These are phyloP conservation scores for Cladosporium velox DNA, from an alignment of 2,329 filamentous ascomycete genomes.

Conservation along the genomic window DNA sequence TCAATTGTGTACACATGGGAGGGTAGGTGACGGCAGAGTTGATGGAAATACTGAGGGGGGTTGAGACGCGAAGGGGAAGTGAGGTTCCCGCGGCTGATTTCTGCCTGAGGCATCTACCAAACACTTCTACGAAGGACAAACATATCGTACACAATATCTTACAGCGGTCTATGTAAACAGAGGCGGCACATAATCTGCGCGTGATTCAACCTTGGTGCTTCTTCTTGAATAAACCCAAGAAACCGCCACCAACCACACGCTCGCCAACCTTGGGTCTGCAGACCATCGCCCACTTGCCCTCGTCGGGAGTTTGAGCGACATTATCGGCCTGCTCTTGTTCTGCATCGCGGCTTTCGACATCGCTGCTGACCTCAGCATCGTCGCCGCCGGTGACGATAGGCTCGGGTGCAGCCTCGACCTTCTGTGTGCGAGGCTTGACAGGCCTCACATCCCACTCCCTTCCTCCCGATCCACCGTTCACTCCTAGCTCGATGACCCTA, in stretches of 20 bases:
- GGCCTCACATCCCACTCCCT: slow-evolving; percentile 65
- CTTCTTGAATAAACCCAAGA: slow-evolving; percentile 41
- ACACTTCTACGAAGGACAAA: not conserved
- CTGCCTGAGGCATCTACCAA: not conserved
- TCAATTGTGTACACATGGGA: not conserved
- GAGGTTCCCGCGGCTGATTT: not conserved
- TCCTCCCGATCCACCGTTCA: slow-evolving; percentile 54
- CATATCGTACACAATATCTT: not conserved
- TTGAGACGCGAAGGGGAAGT: not conserved
- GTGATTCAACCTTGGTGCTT: slow-evolving; percentile 6
- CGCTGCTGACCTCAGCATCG: not conserved
- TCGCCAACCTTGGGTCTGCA: slow-evolving; percentile 45
- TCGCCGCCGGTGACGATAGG: not conserved
- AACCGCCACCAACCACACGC: slow-evolving; percentile 41
- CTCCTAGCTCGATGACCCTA: slow-evolving; percentile 59
- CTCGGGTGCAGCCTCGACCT: not conserved
- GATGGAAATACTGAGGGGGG: not conserved
- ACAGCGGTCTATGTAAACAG: not conserved
- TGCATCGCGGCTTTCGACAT: not conserved
- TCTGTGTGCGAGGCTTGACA: slow-evolving; percentile 41
- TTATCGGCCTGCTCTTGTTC: not conserved
- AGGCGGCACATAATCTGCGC: not conserved
- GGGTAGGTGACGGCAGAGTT: not conserved
- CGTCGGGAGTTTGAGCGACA: not conserved
- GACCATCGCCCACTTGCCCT: slow-evolving; percentile 34